Percentiles rank a stretch among this genome's conserved stretches.
Evolutionary conservation across 169 alveolate genomes (phyloP).

Genomic region (Cardiosporidium cionae): DNA sequence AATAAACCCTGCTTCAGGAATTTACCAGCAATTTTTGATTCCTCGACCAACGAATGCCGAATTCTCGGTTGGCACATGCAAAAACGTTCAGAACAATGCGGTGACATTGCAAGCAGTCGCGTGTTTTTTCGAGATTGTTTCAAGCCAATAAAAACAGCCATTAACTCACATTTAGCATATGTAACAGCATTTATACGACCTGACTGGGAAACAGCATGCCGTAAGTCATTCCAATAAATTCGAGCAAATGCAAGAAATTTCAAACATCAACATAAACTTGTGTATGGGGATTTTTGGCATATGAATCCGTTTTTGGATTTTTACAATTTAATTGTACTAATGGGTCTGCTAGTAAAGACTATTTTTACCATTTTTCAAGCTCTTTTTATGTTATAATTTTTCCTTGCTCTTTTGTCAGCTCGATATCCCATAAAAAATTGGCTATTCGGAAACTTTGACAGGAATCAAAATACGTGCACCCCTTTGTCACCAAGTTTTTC

Average conservation of each 20-base stretch:
- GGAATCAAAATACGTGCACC: neutral
- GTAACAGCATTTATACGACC: constrained; percentile 30
- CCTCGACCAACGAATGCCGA: constrained; percentile 22
- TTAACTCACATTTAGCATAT: constrained; percentile 15
- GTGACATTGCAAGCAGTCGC: too few species aligned
- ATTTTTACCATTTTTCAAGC: too few species aligned
- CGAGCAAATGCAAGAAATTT: too few species aligned
- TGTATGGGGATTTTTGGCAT: too few species aligned
- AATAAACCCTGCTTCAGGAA: constrained; percentile 28
- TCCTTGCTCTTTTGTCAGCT: too few species aligned
- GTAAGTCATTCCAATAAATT: constrained; percentile 29
- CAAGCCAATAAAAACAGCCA: constrained; percentile 21
- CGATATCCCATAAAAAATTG: neutral
- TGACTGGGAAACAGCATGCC: constrained; percentile 38
- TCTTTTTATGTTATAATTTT: too few species aligned
- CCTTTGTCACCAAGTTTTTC: neutral
- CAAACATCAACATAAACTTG: too few species aligned
- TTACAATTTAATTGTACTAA: too few species aligned
- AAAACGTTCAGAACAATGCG: neutral
- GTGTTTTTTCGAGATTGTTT: constrained; percentile 11
- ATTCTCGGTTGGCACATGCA: constrained; percentile 38
- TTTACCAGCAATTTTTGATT: constrained; percentile 22
- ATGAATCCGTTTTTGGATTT: too few species aligned
- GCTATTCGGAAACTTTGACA: neutral
- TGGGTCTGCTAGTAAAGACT: too few species aligned